These are phyloP conservation scores for Candida bentonensis DNA, from an alignment of 805 yeast species.

Conservation along the genomic window DNA sequence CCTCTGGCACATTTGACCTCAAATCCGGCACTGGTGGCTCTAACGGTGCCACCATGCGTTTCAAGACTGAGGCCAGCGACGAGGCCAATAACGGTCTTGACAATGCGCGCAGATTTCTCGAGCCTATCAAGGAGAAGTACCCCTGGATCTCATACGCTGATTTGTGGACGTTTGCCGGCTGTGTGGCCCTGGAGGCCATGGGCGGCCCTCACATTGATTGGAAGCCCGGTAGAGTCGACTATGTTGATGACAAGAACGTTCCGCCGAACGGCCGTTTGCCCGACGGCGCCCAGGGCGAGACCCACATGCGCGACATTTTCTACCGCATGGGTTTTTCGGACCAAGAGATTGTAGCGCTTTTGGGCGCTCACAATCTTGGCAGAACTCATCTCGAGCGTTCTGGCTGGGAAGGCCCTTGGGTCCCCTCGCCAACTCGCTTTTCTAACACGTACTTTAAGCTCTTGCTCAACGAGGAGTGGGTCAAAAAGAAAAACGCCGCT, in stretches of 20 bases:
- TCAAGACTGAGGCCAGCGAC: conserved; percentile 28
- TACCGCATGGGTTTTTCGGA: conserved; percentile 47
- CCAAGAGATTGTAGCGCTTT: conserved; percentile 45
- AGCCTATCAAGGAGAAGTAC: conserved; percentile 38
- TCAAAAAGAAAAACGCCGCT: conserved; percentile 22
- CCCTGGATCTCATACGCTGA: conserved; percentile 56
- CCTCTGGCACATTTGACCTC: conserved; percentile 63
- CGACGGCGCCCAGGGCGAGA: conserved; percentile 38
- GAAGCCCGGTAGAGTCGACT: conserved; percentile 61
- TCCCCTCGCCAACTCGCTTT: conserved; percentile 61
- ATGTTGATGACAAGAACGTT: conserved; percentile 36
- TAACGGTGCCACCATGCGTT: conserved; percentile 42
- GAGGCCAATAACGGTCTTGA: conserved; percentile 37
- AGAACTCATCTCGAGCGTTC: conserved; percentile 50
- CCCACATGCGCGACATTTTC: conserved; percentile 41
- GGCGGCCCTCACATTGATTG: conserved; percentile 61
- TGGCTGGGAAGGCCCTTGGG: conserved; percentile 88
- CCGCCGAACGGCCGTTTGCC: conserved; percentile 56
- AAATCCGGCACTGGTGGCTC: conserved; percentile 38
- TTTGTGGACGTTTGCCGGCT: conserved; percentile 63
- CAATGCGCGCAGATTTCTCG: conserved; percentile 40
- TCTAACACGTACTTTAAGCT: conserved; percentile 60
- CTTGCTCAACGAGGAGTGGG: conserved; percentile 42
- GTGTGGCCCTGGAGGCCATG: conserved; percentile 45
- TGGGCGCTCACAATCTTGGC: conserved; percentile 52